Evolutionary conservation across 495 filamentous ascomycete genomes (phyloP).

Genomic region (Aspergillus panamensis): DNA sequence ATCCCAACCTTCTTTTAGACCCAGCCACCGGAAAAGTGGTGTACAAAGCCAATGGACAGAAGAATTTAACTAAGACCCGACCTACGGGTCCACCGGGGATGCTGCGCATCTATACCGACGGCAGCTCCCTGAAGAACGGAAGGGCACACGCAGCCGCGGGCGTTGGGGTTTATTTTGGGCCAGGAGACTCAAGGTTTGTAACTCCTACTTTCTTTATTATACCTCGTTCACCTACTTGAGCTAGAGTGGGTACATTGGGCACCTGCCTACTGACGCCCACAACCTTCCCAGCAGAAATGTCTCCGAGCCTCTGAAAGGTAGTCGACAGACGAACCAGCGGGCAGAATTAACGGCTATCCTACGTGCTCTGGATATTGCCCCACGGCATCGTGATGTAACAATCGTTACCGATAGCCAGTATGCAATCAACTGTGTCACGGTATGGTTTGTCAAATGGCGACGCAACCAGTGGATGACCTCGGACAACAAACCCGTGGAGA

Average conservation of each 20-base stretch:
- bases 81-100: constrained; percentile 44
- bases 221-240: not conserved
- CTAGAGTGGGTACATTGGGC: not conserved
- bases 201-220: not conserved
- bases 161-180: constrained; percentile 84
- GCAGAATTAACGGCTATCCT: constrained; percentile 88
- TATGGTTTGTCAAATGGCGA: constrained; percentile 78
- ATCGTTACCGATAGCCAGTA: constrained; percentile 86
- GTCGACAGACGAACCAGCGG: constrained; percentile 85
- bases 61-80: constrained; percentile 43
- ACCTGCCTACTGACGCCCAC: constrained; percentile 24
- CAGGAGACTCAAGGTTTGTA: constrained; percentile 64
- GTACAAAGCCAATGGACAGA: constrained; percentile 53
- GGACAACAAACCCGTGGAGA: constrained; percentile 68
- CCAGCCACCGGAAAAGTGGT: constrained; percentile 54
- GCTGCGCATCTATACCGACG: constrained; percentile 83
- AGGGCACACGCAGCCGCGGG: constrained; percentile 67
- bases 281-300: constrained; percentile 62
- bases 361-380: constrained; percentile 74
- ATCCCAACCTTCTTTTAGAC: constrained; percentile 55
- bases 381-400: constrained; percentile 57
- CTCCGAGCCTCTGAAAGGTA: constrained; percentile 72
- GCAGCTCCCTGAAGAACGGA: constrained; percentile 78
- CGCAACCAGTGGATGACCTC: constrained; percentile 75
- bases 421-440: constrained; percentile 82